phyloP scores from a whole-genome alignment of 768 basidiomycete genomes.

The Boletus bicolor region DNA sequence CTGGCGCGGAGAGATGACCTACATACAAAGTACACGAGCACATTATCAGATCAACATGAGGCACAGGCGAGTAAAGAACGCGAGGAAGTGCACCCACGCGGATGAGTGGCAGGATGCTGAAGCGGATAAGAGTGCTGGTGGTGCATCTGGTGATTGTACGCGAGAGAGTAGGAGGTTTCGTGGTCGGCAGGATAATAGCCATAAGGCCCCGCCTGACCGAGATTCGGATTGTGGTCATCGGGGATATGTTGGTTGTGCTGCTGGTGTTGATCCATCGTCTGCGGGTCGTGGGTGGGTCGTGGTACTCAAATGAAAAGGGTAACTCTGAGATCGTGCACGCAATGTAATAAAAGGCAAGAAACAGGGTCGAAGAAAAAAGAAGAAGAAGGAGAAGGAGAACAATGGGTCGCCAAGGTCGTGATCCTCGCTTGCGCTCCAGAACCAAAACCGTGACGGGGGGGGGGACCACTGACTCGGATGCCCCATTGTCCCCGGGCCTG shows the following conservation, averaged over 20 bases:
- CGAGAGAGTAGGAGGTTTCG: slow-evolving; percentile 51
- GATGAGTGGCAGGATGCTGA: slow-evolving; percentile 55
- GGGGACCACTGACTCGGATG: neutral
- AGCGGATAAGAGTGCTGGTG: slow-evolving; percentile 51
- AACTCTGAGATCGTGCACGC: slow-evolving; percentile 33
- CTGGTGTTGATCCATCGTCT: slow-evolving; percentile 43
- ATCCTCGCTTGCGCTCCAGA: slow-evolving; percentile 29
- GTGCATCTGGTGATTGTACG: slow-evolving; percentile 48
- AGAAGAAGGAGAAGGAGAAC: slow-evolving; percentile 29
- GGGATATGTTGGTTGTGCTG: slow-evolving; percentile 45
- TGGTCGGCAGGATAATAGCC: slow-evolving; percentile 54
- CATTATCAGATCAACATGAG: slow-evolving; percentile 69
- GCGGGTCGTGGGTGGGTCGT: slow-evolving; percentile 35
- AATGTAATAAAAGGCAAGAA: slow-evolving; percentile 33
- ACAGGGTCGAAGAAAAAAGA: slow-evolving; percentile 36
- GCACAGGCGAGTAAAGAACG: slow-evolving; percentile 39
- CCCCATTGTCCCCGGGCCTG: slow-evolving; percentile 10
- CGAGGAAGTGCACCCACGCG: slow-evolving; percentile 65
- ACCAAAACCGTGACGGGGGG: slow-evolving; percentile 16
- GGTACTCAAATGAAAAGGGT: slow-evolving; percentile 34
- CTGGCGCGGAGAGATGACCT: slow-evolving; percentile 64
- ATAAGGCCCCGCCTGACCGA: slow-evolving; percentile 41
- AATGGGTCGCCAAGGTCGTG: slow-evolving; percentile 22
- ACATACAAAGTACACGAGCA: slow-evolving; percentile 45
- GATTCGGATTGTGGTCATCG: slow-evolving; percentile 45